Conservation (phyloP, 1,284 basidiomycete genomes). For the Filobasidium uniguttulatum region DNA sequence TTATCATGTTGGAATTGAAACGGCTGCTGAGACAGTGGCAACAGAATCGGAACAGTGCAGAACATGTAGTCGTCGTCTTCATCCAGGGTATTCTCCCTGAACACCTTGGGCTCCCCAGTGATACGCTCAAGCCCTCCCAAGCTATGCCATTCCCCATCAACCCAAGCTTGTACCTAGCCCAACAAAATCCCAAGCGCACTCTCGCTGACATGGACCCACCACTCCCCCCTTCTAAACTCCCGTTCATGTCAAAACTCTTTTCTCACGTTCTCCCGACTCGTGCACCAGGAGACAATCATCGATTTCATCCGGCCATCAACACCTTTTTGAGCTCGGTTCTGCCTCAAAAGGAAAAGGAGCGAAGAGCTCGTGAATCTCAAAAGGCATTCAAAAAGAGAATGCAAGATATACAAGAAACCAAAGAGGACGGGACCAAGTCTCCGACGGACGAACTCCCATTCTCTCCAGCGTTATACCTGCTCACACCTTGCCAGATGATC, state of each 20-base stretch:
- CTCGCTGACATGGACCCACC: conserved; percentile 19
- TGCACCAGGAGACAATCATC: conserved; percentile 68
- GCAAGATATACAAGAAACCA: not conserved
- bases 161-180: conserved; percentile 35
- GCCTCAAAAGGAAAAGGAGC: conserved; percentile 60
- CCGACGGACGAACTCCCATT: conserved; percentile 16
- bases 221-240: conserved; percentile 54
- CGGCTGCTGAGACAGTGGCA: not conserved
- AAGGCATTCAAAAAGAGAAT: conserved; percentile 10
- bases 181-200: no score
- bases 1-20: not conserved
- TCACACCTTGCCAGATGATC: conserved; percentile 69
- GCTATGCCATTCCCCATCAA: conserved; percentile 6
- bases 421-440: not conserved
- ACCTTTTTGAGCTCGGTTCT: conserved; percentile 67
- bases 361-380: conserved; percentile 37
- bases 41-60: conserved; percentile 56
- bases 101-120: conserved; percentile 46
- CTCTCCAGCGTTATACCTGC: conserved; percentile 51
- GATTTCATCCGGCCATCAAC: conserved; percentile 72
- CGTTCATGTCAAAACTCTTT: conserved; percentile 67
- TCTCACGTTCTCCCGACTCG: conserved; percentile 79
- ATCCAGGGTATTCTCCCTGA: conserved; percentile 66
- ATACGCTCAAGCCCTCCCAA: conserved; percentile 43
- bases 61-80: conserved; percentile 62